Base-by-base conservation (phyloP, 768 basidiomycete species). In the Suillus luteus region DNA sequence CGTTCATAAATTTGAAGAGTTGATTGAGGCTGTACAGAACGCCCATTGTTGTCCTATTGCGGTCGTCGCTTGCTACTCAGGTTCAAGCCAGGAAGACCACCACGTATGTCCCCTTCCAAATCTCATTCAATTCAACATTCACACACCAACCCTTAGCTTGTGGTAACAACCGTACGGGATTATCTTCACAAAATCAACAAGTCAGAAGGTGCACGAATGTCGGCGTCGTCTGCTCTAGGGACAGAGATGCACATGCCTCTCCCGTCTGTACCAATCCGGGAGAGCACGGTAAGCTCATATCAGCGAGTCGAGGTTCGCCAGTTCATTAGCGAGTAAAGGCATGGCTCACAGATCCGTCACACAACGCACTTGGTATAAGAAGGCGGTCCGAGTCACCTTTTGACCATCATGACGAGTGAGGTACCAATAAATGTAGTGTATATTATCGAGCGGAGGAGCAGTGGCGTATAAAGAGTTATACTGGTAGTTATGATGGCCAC, bases 31-130 rank as follows among this genome's bases (percentile, higher is more conserved):
- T 54, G 60, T 19, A 51, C 67, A 93, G 92, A 92, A 90, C 64
- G 90, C 89, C 15, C 86, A 84, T n/a, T 91, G 90, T 68, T 91
- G 91, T 72, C 92, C 92, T 1, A 91, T 93, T 62, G 92, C 87
- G 7, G 77, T 93, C 19, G 86, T 84, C 33, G 91, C 88, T 5
- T 90, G 88, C 67, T 93, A 91, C 74, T 93, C 92, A 17, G 92
- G 92, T 33, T 91, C 91, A 49, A 90, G 88, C 54, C 81, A 85
- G 61, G 92, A 93, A 62, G 92, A 93, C 72, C 92, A 93, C 69
- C 84, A 81, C 64, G 91, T 93, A 69, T 62, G 88, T 72, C 31
- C 8, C 37, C 60, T 66, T 59, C 61, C 61, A 43, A 17, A 70
- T 46, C 44, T 44, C 17, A 24, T 4, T 24, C 24, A 48, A 40